Percentiles rank a stretch among this genome's conserved stretches.
These are phyloP conservation scores for Amauroascus niger DNA, from an alignment of 2,329 filamentous ascomycete genomes.

Conservation along the genomic window DNA sequence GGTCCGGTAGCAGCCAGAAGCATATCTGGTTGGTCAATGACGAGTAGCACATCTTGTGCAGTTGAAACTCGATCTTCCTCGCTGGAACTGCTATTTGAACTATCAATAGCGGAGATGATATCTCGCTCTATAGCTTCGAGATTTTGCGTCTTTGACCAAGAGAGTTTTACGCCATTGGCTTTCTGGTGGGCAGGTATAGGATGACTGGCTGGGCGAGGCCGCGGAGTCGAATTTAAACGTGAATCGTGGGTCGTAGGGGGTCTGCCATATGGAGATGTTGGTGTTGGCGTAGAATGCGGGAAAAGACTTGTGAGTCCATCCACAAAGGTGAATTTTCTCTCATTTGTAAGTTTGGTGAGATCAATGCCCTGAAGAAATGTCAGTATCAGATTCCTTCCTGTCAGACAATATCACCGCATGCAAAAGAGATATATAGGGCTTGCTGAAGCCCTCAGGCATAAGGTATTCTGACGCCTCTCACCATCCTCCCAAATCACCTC, in stretches of 20 bases:
- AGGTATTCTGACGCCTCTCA: too few relatives aligned
- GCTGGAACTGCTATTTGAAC: constrained; percentile 19
- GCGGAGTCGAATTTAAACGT: background rate
- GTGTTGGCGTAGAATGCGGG: constrained; percentile 4
- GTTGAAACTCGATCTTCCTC: constrained; percentile 20
- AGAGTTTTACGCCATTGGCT: constrained; percentile 8
- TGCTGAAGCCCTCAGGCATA: too few relatives aligned
- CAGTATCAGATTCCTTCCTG: background rate
- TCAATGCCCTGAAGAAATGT: constrained; percentile 55
- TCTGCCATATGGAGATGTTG: constrained; percentile 4
- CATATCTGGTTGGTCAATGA: constrained; percentile 58
- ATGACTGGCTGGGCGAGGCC: background rate
- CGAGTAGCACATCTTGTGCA: constrained; percentile 41
- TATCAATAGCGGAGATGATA: constrained; percentile 26
- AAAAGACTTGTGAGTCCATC: constrained; percentile 62
- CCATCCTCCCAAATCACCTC: background rate
- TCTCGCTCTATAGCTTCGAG: constrained; percentile 30
- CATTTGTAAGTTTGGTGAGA: constrained; percentile 49
- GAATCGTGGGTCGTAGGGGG: background rate
- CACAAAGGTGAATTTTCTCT: constrained; percentile 59
- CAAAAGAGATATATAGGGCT: too few relatives aligned
- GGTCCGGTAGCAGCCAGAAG: constrained; percentile 51
- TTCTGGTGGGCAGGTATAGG: constrained; percentile 1
- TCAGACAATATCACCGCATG: too few relatives aligned
- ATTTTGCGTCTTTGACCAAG: constrained; percentile 19